These are phyloP conservation scores for Citrullus mucosospermus DNA, from an alignment of 306 rosid genomes.

Conservation along the genomic window DNA sequence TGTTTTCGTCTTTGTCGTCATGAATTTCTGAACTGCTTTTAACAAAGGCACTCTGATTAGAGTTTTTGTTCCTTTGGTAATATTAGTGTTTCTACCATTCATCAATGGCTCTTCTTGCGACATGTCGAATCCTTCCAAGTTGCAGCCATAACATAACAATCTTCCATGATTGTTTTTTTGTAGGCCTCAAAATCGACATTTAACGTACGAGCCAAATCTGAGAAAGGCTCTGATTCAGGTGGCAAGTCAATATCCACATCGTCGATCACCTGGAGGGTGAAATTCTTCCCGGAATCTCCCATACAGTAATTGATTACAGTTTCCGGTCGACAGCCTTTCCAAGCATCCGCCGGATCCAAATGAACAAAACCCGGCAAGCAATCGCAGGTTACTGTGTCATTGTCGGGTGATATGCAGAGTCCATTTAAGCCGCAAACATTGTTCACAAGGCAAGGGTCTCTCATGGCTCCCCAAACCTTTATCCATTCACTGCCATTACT, in stretches of 20 bases:
- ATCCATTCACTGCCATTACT: not conserved
- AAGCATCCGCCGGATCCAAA: not conserved
- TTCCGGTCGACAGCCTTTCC: not conserved
- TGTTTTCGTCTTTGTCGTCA: not conserved
- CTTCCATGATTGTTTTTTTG: not conserved
- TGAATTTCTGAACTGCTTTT: too few relatives aligned
- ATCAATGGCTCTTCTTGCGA: slow-evolving; percentile 1
- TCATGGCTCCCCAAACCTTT: not conserved
- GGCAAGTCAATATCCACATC: not conserved
- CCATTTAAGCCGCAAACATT: not conserved
- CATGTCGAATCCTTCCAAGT: not conserved
- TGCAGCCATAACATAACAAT: not conserved
- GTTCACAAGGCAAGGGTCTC: not conserved
- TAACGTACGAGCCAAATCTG: not conserved
- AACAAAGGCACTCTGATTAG: not conserved
- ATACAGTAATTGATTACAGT: not conserved
- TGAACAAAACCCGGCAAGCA: slow-evolving; percentile 4
- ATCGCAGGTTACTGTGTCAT: not conserved
- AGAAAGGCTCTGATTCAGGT: not conserved
- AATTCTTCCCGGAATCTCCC: not conserved
- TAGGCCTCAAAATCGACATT: not conserved
- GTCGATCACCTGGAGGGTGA: not conserved
- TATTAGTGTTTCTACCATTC: not conserved
- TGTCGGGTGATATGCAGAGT: not conserved
- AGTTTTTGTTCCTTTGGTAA: not conserved